Percentiles rank a stretch among this genome's conserved stretches.
Evolutionary conservation across 495 filamentous ascomycete species (phyloP).

Genomic region (Alectoria sarmentosa): DNA sequence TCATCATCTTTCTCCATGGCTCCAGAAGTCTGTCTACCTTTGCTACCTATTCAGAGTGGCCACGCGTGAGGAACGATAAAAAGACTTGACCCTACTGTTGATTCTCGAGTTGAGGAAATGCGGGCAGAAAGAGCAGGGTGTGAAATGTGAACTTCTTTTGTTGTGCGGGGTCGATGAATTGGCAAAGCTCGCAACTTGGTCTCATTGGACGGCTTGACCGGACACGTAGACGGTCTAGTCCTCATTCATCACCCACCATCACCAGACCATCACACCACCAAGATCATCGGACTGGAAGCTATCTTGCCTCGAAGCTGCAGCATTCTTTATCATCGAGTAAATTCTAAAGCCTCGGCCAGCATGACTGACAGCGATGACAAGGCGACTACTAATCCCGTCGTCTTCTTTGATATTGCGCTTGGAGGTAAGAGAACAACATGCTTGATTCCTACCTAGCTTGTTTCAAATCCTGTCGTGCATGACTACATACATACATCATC

Average conservation of each 20-base stretch:
- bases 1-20: not conserved
- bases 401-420: constrained; percentile 91
- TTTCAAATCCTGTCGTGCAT: not conserved
- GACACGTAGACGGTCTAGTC: not conserved
- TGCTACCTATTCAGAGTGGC: no score
- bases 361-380: constrained; percentile 20
- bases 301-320: not conserved
- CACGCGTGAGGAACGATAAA: no score
- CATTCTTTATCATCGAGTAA: no score
- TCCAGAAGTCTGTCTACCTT: no score
- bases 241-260: not conserved
- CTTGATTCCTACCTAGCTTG: constrained; percentile 1
- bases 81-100: no score
- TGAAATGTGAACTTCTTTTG: no score
- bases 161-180: not conserved
- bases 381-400: constrained; percentile 47
- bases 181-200: not conserved
- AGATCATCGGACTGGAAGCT: not conserved
- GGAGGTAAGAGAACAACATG: constrained; percentile 55
- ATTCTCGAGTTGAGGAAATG: no score
- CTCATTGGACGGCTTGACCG: not conserved
- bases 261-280: not conserved
- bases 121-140: no score
- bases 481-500: constrained; percentile 7
- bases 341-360: not conserved